Base-by-base conservation (phyloP, 108 stramenopile species). In the Asterionellopsis glacialis region DNA sequence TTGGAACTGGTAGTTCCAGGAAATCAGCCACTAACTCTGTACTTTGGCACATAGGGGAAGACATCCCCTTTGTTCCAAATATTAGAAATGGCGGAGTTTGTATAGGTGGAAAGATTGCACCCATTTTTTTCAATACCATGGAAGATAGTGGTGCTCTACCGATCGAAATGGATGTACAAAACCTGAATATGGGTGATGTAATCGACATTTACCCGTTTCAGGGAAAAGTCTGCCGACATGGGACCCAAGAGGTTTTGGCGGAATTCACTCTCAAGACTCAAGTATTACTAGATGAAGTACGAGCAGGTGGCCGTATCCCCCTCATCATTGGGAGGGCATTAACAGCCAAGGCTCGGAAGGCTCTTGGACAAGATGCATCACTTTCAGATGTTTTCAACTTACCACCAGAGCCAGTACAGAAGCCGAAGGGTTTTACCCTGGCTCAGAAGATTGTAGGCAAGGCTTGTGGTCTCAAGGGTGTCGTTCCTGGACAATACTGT, bases 41-140 rank as follows among this genome's bases (percentile, higher is more conserved):
- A 14, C 72, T 97, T 12, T 95, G 94, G 94, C 90, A 73, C 79
- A 90, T 97, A 85, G 96, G 94, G 41, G 78, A 88, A 10, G 96
- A 95, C 70, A 94, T 97, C 51, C 96, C 96, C 6, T 84, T 88
- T 58, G 91, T 94, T 14, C 96, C 96, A 52, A 97, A 97, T 58
- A 84, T 95, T 61, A 82, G 86, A 58, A 51, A 63, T n/a, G 96
- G 96, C 11, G 90, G 94, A 19, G 75, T 97, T 44, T 95, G 93
- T 58, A 75, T 97, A 64, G 96, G 96, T 10, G 78, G 77, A 45
- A 97, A 97, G 86, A 97, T 97, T 72, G 96, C 96, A 22, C 96
- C 96, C 45, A 97, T 97, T 59, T 97, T 97, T 75, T 97, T 88
- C 79, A 97, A 97, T 68, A 97, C 96, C 71, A 95, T 95, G 91